Percentiles rank a stretch among this genome's conserved stretches.
These are phyloP conservation scores for Botrytis medusae DNA, from an alignment of 2,329 filamentous ascomycete species.

Conservation along the genomic window DNA sequence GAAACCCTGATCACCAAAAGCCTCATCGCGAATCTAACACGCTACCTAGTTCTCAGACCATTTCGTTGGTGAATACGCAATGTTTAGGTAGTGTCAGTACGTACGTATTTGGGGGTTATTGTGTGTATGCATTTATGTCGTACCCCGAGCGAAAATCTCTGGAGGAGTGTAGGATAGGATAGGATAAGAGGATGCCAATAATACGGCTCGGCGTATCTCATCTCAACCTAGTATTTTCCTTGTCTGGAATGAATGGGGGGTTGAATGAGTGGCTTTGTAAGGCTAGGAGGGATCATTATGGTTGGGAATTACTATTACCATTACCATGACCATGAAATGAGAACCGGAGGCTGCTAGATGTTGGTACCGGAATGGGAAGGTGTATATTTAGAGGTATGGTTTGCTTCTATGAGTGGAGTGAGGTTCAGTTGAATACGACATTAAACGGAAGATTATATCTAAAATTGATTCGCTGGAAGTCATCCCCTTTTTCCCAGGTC, in stretches of 20 bases:
- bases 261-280: not conserved
- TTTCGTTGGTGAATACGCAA: conserved; percentile 4
- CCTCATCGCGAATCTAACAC: conserved; percentile 18
- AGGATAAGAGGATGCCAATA: conserved; percentile 8
- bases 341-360: not conserved
- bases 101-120: not conserved
- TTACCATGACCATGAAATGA: not conserved
- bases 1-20: not conserved
- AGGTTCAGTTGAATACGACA: conserved; percentile 2
- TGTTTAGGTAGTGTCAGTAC: not conserved
- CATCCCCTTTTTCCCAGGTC: conserved; percentile 1
- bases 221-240: not conserved
- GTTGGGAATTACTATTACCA: not conserved
- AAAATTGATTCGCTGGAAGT: not conserved
- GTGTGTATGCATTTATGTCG: not conserved
- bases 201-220: conserved; percentile 7
- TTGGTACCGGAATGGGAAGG: conserved; percentile 7
- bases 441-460: not conserved
- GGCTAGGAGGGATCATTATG: conserved; percentile 9
- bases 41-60: not conserved
- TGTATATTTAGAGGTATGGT: conserved; percentile 8
- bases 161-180: not conserved
- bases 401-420: not conserved
- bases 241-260: not conserved
- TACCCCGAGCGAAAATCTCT: not conserved